Percentiles rank a stretch among this genome's conserved stretches.
Conservation (phyloP, 768 basidiomycete species). For the Lenzites betulinus region DNA sequence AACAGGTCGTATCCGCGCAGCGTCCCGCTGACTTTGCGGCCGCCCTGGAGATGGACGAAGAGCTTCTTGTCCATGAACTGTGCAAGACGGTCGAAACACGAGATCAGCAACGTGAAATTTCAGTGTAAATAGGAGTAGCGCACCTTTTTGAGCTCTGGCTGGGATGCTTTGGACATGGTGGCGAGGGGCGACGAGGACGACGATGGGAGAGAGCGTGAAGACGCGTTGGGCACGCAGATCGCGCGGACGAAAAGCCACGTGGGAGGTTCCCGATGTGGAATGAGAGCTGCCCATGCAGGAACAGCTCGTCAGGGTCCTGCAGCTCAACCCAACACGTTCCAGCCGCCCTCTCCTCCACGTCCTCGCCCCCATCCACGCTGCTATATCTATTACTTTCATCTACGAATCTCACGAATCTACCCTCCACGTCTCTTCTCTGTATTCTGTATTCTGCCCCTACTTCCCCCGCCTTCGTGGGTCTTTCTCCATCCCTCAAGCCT, state of each 20-base stretch:
- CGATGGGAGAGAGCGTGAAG: not conserved
- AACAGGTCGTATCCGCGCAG: conserved; percentile 98
- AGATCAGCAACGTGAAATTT: not conserved
- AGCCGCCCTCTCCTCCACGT: conserved; percentile 1
- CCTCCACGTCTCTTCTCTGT: not conserved
- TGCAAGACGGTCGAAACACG: conserved; percentile 4
- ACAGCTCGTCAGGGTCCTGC: conserved; percentile 10
- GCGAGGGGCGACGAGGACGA: not conserved
- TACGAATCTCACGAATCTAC: conserved; percentile 5
- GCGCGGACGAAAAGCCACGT: conserved; percentile 15
- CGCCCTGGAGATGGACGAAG: conserved; percentile 91
- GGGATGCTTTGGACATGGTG: conserved; percentile 85
- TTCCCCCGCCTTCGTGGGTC: conserved; percentile 11
- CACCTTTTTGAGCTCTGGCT: conserved; percentile 99
- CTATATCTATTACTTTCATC: conserved; percentile 5
- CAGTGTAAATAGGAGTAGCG: conserved; percentile 39
- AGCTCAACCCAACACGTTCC: conserved; percentile 14
- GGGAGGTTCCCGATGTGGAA: conserved; percentile 13
- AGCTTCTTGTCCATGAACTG: conserved; percentile 99
- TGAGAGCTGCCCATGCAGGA: conserved; percentile 8
- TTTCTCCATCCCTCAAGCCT: not conserved
- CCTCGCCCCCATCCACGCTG: conserved; percentile 8
- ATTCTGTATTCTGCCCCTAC: not conserved
- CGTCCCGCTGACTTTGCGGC: conserved; percentile 93
- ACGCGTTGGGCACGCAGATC: conserved; percentile 1